Base-by-base conservation (phyloP, 148 eudicot genomes). In the Rhododendron williamsianum region DNA sequence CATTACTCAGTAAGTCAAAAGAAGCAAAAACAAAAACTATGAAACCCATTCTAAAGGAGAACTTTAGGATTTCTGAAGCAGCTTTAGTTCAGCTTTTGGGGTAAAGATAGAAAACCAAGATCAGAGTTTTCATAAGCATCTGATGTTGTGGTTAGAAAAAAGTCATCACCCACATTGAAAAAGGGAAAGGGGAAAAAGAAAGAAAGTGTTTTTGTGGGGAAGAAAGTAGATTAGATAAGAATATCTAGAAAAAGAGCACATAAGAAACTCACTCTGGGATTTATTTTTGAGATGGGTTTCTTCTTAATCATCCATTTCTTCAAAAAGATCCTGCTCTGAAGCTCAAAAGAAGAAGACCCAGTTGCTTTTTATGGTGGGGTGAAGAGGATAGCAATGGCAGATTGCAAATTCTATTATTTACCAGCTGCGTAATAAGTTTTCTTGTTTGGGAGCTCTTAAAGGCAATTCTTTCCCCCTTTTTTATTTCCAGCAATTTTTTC, bases 391-490 rank as follows among this genome's bases (percentile, higher is more conserved):
- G 15, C 65, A 30, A 58, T 33, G 30, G 49, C 1, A 36, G 85
- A 18, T 1, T 73, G 30, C 54, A 8, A 15, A 30, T 82, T 15
- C 45, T 6, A 71, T 18, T 41, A 38, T 76, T 38, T 1, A n/a
- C 49, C 87, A 27, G 65, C 67, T 79, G 36, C 84, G 67, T 46
- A 89, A 85, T 89, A 83, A 89, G 60, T 85, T 85, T n/a, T 87
- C 81, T 89, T 89, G 91, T 89, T 87, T 87, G 86, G 86, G 83
- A 83, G 86, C 88, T 79, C 91, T 78, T 89, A 74, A 89, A 85
- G 51, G 86, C 88, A 21, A 54, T 11, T 48, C 4, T 30, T 81
- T 81, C 8, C 1, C 11, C n/a, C 15, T 19, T 33, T 4, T 19
- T 33, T 33, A 1, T 73, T 81, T 52, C 56, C 56, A 3, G 56